Conservation (phyloP, 306 rosid species). For the Styphnolobium japonicum region DNA sequence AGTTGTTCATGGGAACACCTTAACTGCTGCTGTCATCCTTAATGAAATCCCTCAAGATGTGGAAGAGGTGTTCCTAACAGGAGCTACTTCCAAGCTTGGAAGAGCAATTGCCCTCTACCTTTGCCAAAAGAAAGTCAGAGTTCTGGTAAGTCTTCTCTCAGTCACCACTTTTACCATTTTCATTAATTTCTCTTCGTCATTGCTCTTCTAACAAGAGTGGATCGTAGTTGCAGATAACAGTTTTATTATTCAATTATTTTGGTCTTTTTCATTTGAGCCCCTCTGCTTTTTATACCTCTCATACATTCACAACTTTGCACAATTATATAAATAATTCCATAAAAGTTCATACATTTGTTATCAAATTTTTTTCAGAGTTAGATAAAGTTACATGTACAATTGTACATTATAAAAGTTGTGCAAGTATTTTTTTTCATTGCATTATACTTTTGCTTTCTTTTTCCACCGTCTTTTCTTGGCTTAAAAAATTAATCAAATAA, state of each 20-base stretch:
- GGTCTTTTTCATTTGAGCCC: not conserved
- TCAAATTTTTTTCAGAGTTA: not conserved
- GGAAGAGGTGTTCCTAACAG: constrained; percentile 79
- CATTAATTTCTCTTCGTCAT: not conserved
- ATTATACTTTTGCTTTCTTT: not conserved
- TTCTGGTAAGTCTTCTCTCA: constrained; percentile 54
- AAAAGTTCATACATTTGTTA: not conserved
- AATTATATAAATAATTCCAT: not conserved
- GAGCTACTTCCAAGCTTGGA: constrained; percentile 98
- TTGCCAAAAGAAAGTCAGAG: constrained; percentile 77
- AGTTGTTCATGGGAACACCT: constrained; percentile 96
- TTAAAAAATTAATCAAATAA: too few species aligned
- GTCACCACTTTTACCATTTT: not conserved
- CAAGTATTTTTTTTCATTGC: not conserved
- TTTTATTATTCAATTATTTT: not conserved
- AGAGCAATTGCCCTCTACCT: constrained; percentile 97
- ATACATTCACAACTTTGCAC: not conserved
- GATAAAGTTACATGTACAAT: not conserved
- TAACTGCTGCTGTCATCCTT: constrained; percentile 94
- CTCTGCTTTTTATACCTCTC: not conserved
- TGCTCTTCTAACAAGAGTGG: not conserved
- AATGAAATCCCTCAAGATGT: constrained; percentile 72
- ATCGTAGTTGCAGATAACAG: not conserved
- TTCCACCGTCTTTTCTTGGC: not conserved
- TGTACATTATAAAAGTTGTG: not conserved